Evolutionary conservation across 164 flowering plant species (phyloP).

Genomic region (Aristolochia californica): DNA sequence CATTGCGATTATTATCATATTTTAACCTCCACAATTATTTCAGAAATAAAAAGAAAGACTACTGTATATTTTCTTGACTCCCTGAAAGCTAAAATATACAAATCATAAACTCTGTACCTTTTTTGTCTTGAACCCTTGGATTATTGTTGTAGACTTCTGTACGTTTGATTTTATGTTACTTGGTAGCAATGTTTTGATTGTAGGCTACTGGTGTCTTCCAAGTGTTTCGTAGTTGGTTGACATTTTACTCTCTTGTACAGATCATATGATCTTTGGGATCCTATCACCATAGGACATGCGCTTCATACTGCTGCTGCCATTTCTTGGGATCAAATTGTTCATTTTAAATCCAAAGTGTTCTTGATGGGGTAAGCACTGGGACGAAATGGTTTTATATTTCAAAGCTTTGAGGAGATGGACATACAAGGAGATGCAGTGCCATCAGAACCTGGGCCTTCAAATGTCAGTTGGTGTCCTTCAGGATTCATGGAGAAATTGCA

Average conservation of each 20-base stretch:
- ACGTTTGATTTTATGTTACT: no score
- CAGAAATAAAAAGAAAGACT: no score
- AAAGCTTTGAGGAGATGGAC: slow-evolving; percentile 54
- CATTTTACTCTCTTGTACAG: slow-evolving; percentile 10
- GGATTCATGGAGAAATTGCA: slow-evolving; percentile 62
- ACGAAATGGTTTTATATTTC: slow-evolving; percentile 50
- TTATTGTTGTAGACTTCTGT: no score
- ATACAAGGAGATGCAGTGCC: slow-evolving; percentile 56
- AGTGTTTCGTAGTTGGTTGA: not conserved
- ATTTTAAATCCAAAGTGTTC: slow-evolving; percentile 10
- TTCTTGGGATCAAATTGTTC: slow-evolving; percentile 6
- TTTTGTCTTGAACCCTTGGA: no score
- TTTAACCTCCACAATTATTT: no score
- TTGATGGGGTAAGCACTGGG: slow-evolving; percentile 42
- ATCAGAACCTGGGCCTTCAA: slow-evolving; percentile 53
- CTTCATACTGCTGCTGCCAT: slow-evolving; percentile 2
- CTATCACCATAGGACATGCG: slow-evolving; percentile 3
- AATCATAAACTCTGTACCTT: no score
- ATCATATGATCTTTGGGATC: slow-evolving; percentile 10
- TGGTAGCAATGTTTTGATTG: no score
- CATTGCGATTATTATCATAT: no score
- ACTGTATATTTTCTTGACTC: no score
- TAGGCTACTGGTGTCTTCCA: no score
- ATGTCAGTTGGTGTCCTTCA: slow-evolving; percentile 67
- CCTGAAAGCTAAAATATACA: no score